Evolutionary conservation across 2,329 filamentous ascomycete genomes (phyloP), one percentile per base, ranked within the genome.

Genomic region (Fusarium sp.): DNA sequence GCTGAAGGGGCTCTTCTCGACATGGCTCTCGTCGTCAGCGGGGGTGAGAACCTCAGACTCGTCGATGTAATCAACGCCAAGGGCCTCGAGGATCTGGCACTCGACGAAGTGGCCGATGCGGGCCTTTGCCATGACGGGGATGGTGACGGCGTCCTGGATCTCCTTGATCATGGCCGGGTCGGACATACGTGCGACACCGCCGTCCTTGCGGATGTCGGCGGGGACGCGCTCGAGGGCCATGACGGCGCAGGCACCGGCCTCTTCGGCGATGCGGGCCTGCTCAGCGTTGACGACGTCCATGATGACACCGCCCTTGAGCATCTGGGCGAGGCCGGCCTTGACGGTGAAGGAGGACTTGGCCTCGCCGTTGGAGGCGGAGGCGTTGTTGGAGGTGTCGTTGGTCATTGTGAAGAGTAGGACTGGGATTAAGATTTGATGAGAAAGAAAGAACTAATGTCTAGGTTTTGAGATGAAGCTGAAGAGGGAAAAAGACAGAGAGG

Each of bases 301-400:
- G 82, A 99, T 99, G 70, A 99, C 96, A 75, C 96, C 96, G 78
- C 96, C 96, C 86, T 98, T 97, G 81, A 98, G 85, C 96, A 99
- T 99, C 81, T 97, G 92, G 23, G 96, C 96, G 69, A 99, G 85
- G 61, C 95, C 96, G 53, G 93, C 91, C 87, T 99, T 99, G 86
- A 97, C 90, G 71, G 90, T 90, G 81, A 97, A 97, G 80, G 88
- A 85, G 69, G 81, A 75, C 67, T 80, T 82, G 71, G 75, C 73
- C 70, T 81, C 78, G 56, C 68, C 73, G 51, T 68, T 75, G 64
- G 70, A 55, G 52, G 72, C 64, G 56, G 74, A 64, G 56, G 74
- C 65, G 50, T 74, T 48, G 56, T 56, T 53, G 55, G 62, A 62
- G 58, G 51, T 46, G 61, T 79, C 76, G 77, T 78, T 77, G 72